Evolutionary conservation across 2,329 filamentous ascomycete genomes (phyloP), one percentile per base, ranked within the genome.

Genomic region (Didymella keratinophila): DNA sequence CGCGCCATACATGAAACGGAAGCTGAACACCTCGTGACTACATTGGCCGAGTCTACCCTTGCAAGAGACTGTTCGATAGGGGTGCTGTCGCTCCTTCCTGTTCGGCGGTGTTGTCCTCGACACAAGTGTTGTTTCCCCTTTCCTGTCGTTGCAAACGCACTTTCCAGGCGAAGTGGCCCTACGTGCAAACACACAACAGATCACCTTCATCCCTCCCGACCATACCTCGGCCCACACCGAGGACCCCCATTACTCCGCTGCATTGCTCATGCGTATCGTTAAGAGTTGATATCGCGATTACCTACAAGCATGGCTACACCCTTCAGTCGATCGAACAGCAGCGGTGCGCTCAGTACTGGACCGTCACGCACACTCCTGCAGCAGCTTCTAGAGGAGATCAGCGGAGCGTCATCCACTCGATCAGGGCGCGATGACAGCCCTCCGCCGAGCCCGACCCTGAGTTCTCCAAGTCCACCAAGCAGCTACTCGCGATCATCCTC

Each of bases 301-400:
- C 61, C 63, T 46, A 49, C 62, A 53, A 58, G 45, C 57, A 74
- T 75, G 72, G 43, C 64, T 67, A 69, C 64, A 57, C 70, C 70
- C 43, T 47, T 49, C 9, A 58, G 50, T n/a, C 60, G 34, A 11
- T 25, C 65, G 39, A 60, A 55, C 43, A 42, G 28, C 30, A 44
- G 28, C 21, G 37, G 39, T n/a, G 41, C 54, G 37, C 32, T 47
- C 14, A 62, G 54, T 25, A 20, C 52, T 10, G 67, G 52, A 7
- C 65, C 66, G 8, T 60, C 65, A 21, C 46, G 58, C 10, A 68
- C 68, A 4, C 54, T 71, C 16, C 65, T 75, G 12, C 62, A 69
- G 28, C 58, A 65, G 20, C 64, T 76, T 7, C 64, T 75, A 16
- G 63, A 71, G 18, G 70, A 73, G 36, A 70, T 75, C 57, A 67